Percentiles rank a stretch among this genome's conserved stretches.
These are phyloP conservation scores for Cercospora zeae-maydis DNA, from an alignment of 2,329 filamentous ascomycete species.

Conservation along the genomic window DNA sequence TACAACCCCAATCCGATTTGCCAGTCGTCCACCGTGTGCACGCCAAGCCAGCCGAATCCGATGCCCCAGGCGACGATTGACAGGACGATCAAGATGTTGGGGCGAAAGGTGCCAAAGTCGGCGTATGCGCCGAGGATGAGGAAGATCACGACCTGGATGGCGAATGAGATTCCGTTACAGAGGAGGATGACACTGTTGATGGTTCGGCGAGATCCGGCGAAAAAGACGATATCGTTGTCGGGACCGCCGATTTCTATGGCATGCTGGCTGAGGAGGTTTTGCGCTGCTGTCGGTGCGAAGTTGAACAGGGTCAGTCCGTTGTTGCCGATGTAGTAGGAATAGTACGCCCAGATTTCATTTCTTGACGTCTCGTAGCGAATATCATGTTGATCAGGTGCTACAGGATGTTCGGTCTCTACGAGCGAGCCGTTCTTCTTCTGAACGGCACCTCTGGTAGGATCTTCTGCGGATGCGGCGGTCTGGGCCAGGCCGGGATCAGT, in stretches of 20 bases:
- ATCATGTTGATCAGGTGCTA: conserved; percentile 55
- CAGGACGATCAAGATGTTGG: conserved; percentile 60
- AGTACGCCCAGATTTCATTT: conserved; percentile 49
- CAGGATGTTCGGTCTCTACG: conserved; percentile 39
- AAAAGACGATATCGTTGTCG: conserved; percentile 51
- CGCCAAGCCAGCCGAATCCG: conserved; percentile 65
- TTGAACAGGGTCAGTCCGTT: conserved; percentile 63
- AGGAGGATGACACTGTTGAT: conserved; percentile 64
- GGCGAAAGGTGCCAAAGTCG: conserved; percentile 64
- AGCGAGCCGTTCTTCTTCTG: conserved; percentile 24
- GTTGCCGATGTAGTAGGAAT: conserved; percentile 62
- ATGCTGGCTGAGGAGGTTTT: conserved; percentile 61
- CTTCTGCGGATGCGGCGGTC: conserved; percentile 30
- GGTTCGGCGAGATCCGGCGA: conserved; percentile 56
- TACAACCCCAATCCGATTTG: conserved; percentile 59
- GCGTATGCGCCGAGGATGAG: conserved; percentile 52
- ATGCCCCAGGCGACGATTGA: conserved; percentile 60
- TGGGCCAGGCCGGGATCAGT: conserved; percentile 34
- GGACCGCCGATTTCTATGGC: conserved; percentile 43
- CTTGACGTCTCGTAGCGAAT: conserved; percentile 50
- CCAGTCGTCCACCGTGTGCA: conserved; percentile 60
- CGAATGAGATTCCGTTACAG: conserved; percentile 65
- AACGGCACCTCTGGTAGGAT: conserved; percentile 32
- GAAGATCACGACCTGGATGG: conserved; percentile 59
- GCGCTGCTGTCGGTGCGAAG: conserved; percentile 62